Evolutionary conservation across 768 basidiomycete species (phyloP).

Genomic region (Kondoa malvinella): DNA sequence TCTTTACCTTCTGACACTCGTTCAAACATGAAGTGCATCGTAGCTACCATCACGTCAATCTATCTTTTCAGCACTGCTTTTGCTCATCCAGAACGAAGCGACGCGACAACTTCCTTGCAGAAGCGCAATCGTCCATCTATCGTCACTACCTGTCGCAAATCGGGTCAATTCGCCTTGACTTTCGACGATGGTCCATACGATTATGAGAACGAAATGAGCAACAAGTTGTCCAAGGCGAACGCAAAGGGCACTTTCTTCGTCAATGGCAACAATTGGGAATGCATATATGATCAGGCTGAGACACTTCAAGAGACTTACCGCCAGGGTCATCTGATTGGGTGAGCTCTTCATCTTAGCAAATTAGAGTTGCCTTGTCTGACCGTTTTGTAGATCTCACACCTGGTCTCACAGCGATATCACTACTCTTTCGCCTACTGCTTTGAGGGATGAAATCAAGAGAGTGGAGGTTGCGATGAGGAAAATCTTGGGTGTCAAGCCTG

Average conservation of each 20-base stretch:
- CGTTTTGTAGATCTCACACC: neutral
- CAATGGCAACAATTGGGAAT: constrained; percentile 22
- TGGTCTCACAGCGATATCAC: constrained; percentile 21
- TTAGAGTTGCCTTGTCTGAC: neutral
- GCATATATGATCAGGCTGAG: constrained; percentile 11
- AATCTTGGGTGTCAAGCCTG: constrained; percentile 23
- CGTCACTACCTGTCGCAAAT: constrained; percentile 11
- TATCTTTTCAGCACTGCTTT: neutral
- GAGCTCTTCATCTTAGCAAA: neutral
- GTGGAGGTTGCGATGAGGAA: constrained; percentile 25
- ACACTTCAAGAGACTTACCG: neutral
- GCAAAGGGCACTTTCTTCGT: constrained; percentile 17
- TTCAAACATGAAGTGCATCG: neutral
- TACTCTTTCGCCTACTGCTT: constrained; percentile 10
- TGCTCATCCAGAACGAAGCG: neutral
- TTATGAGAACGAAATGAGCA: constrained; percentile 7
- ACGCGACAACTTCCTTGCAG: neutral
- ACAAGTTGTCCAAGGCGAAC: neutral
- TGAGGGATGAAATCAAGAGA: constrained; percentile 22
- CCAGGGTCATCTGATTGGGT: constrained; percentile 1
- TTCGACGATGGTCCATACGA: constrained; percentile 25
- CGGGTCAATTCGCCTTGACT: constrained; percentile 14
- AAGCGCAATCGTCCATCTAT: neutral
- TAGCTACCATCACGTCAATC: neutral
- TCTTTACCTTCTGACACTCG: neutral